phyloP scores from a whole-genome alignment of 805 yeast species.

The Hanseniaspora lachancei region DNA sequence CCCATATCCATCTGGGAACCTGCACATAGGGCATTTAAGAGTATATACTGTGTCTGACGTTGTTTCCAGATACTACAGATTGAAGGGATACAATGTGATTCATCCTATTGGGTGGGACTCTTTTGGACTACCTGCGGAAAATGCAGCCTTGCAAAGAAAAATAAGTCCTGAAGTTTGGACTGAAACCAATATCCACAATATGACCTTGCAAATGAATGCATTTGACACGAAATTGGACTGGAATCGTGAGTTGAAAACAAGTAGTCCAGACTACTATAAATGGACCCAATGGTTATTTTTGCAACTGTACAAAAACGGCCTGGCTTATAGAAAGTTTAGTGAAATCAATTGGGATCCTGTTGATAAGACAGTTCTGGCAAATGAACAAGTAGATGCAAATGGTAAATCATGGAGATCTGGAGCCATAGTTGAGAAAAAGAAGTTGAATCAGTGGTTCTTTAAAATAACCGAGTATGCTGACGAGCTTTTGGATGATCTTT shows the following conservation, averaged over 20 bases:
- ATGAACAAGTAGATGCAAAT: slow-evolving; percentile 84
- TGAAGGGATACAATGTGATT: slow-evolving; percentile 63
- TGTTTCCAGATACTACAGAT: slow-evolving; percentile 60
- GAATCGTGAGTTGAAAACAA: slow-evolving; percentile 80
- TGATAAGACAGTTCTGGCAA: slow-evolving; percentile 87
- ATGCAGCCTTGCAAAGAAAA: slow-evolving; percentile 84
- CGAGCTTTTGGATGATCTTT: slow-evolving; percentile 52
- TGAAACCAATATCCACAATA: slow-evolving; percentile 55
- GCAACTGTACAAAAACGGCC: slow-evolving; percentile 55
- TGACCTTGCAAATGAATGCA: slow-evolving; percentile 67
- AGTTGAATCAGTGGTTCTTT: slow-evolving; percentile 84
- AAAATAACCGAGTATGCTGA: slow-evolving; percentile 75
- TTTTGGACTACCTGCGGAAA: slow-evolving; percentile 95
- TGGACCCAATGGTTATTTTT: slow-evolving; percentile 86
- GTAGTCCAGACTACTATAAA: slow-evolving; percentile 74
- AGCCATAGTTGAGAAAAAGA: slow-evolving; percentile 73
- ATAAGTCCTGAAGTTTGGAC: slow-evolving; percentile 81
- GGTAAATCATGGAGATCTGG: slow-evolving; percentile 97
- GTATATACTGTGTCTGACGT: slow-evolving; percentile 87
- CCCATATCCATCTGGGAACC: slow-evolving; percentile 88
- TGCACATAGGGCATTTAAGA: slow-evolving; percentile 89
- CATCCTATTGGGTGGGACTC: slow-evolving; percentile 99
- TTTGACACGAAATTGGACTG: slow-evolving; percentile 87
- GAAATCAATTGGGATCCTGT: slow-evolving; percentile 97
- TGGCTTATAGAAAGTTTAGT: slow-evolving; percentile 77